Base-by-base conservation (phyloP, 768 basidiomycete genomes). In the Panaeolus papilionaceus region DNA sequence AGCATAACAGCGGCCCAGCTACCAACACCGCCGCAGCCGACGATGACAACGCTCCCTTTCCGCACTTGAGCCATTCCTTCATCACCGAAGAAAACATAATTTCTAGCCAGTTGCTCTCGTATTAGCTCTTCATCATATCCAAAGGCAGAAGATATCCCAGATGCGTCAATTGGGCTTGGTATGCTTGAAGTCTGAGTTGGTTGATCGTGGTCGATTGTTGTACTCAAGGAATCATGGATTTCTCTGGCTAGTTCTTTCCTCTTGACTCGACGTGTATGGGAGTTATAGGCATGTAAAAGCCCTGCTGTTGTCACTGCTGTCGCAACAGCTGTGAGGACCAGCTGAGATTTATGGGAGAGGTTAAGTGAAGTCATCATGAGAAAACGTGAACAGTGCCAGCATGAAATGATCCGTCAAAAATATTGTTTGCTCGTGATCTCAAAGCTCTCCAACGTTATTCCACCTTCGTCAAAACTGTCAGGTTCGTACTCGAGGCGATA, bases 1-100 rank as follows among this genome's bases (percentile, higher is more conserved):
- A 95, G 88, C 97, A 97, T 97, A 38, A 97, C 87, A 16, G 96
- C 95, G 42, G 90, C 93, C 94, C 95, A 97, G 74, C 94, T 96
- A 0, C 98, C 98, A 0, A 99, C 98, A 2, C 98, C 97, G 67
- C 98, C 98, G 71, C 96, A 95, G 6, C 98, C 98, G 3, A 99
- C 91, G 20, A 99, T 82, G 18, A 94, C 95, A 0, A 98, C 96
- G 4, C 83, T 87, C 12, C 89, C 87, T 9, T 82, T 74, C 64
- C 98, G 85, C 64, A 99, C 84, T 74, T 87, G 90, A 10, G 79
- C 76, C 94, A 98, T 97, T 45, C 88, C 88, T 40, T 95, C 92
- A 38, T 96, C 93, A 0, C 95, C 95, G 64, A 99, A 92, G 79
- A 99, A 98, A 9, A 92, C 90, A 73, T 97, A 98, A 79, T 98